Evolutionary conservation across 768 basidiomycete species (phyloP).

Genomic region (Mycena venus): DNA sequence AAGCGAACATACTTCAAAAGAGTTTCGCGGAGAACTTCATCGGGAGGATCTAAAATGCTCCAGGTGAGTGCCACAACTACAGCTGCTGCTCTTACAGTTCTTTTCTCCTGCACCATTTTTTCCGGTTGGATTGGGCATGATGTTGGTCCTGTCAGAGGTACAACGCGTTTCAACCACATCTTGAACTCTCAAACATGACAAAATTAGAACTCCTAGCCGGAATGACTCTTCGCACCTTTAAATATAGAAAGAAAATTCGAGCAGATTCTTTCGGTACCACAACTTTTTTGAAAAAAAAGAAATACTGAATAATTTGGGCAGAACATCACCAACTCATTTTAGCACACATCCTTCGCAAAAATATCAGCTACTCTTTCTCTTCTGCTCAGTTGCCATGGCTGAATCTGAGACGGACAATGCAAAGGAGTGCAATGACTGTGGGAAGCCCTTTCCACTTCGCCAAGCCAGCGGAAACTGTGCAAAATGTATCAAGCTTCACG

Average conservation of each 20-base stretch:
- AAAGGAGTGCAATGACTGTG: constrained; percentile 1
- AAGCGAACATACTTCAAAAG: neutral
- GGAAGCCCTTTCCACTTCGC: neutral
- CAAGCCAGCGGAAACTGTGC: neutral
- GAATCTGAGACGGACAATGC: neutral
- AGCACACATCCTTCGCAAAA: neutral
- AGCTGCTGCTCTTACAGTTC: neutral
- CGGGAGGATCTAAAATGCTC: neutral
- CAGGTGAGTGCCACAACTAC: neutral
- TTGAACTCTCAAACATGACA: neutral
- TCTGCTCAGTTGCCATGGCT: neutral
- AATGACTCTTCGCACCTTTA: neutral
- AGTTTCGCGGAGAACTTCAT: neutral
- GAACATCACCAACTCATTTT: neutral
- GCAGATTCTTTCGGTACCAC: neutral
- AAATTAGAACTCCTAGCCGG: neutral
- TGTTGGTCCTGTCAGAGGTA: neutral
- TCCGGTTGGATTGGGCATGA: neutral
- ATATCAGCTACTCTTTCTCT: neutral
- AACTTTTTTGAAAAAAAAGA: too few species aligned
- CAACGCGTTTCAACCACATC: neutral
- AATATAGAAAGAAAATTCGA: neutral
- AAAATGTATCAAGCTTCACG: neutral
- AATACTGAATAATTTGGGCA: neutral
- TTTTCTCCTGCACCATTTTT: neutral